Conservation (phyloP, 176 grass and related monocot species). For the Melocanna baccifera region DNA sequence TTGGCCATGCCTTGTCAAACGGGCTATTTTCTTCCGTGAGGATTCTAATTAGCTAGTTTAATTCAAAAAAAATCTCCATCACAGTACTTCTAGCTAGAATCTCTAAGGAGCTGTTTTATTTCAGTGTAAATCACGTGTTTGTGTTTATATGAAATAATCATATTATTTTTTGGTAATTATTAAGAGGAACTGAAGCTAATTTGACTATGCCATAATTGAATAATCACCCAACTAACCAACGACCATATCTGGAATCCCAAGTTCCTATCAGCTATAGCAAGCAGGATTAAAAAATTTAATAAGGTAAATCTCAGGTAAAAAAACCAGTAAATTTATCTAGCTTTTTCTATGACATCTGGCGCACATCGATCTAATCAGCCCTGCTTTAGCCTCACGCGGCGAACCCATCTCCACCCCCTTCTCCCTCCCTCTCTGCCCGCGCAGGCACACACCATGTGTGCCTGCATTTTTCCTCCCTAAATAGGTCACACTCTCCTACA, state of each 20-base stretch:
- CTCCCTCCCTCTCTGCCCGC: not conserved
- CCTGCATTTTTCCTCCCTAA: conserved; percentile 35
- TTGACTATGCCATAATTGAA: conserved; percentile 1
- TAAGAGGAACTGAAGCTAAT: not conserved
- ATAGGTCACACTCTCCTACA: not conserved
- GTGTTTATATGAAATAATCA: not conserved
- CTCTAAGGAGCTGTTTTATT: not conserved
- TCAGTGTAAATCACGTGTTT: not conserved
- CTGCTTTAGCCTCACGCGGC: conserved; percentile 11
- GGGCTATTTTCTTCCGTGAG: not conserved
- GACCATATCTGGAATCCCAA: conserved; percentile 38
- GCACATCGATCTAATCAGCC: conserved; percentile 18
- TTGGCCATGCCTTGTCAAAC: not conserved
- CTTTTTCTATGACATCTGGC: not conserved
- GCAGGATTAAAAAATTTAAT: not conserved
- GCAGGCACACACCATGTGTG: conserved; percentile 31
- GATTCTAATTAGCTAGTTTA: not conserved
- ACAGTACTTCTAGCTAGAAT: not conserved
- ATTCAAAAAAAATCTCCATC: not conserved
- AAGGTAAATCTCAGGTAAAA: conserved; percentile 29
- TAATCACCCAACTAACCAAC: conserved; percentile 29
- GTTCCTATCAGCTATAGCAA: not conserved
- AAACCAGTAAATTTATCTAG: not conserved
- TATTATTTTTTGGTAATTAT: not conserved
- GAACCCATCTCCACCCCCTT: not conserved